Conservation (phyloP, 495 filamentous ascomycete species). For the Aspergillus asperescens region DNA sequence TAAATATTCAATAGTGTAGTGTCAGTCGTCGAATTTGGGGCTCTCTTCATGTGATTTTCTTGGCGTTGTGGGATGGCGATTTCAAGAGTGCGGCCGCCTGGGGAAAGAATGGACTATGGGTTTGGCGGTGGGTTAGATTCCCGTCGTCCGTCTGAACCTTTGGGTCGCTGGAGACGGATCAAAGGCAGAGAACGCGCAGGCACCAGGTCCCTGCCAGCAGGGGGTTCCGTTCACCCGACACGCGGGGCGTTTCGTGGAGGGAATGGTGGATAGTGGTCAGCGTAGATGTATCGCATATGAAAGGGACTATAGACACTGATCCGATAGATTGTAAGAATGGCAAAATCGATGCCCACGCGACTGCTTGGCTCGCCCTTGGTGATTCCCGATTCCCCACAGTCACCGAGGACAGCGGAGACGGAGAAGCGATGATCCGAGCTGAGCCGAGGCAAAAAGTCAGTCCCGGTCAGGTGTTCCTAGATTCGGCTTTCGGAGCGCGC, state of each 20-base stretch:
- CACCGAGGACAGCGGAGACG: background rate
- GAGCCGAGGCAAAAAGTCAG: constrained; percentile 38
- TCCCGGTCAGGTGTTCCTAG: background rate
- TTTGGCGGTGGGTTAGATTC: constrained; percentile 12
- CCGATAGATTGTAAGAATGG: no score
- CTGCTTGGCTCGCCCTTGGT: background rate
- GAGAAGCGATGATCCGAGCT: constrained; percentile 22
- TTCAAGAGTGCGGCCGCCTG: background rate
- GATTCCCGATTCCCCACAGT: background rate
- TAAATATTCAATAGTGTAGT: no score
- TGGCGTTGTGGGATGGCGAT: background rate
- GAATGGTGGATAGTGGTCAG: background rate
- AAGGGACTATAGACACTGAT: background rate
- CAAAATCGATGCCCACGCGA: no score
- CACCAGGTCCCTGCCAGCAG: background rate
- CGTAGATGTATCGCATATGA: background rate
- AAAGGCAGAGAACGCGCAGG: constrained; percentile 7
- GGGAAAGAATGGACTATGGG: background rate
- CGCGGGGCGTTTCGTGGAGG: no score
- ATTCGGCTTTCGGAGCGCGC: constrained; percentile 2
- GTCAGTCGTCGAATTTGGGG: no score
- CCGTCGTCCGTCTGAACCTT: constrained; percentile 6
- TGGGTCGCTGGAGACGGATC: background rate
- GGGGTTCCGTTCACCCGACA: constrained; percentile 4
- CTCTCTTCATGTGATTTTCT: constrained; percentile 8